Base-by-base conservation (phyloP, 1,284 basidiomycete genomes). In the Rhodotorula sp. region DNA sequence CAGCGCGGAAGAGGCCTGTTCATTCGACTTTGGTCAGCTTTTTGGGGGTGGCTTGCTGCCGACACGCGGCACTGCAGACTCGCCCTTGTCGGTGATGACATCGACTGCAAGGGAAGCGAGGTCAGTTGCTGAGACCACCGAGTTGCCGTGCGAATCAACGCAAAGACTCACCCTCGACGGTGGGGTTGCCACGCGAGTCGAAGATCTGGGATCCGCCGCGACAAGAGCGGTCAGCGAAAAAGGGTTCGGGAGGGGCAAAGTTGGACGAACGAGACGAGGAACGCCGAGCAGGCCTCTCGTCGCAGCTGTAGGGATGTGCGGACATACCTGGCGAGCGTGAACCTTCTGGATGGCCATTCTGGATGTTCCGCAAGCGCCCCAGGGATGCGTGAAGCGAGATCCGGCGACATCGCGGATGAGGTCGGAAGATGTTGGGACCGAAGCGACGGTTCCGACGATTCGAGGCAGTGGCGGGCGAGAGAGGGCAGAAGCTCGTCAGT, bases 1-100 rank as follows among this genome's bases (percentile, higher is more conserved):
- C 88, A 76, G 93, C 92, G 77, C 93, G 91, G 91, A 91, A 99
- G 79, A 89, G 90, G 77, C 96, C 95, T 96, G 76, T 61, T 16
- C 3, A 34, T 58, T 49, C 21, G 76, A 76, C 72, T 79, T 76
- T 54, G 74, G 68, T 64, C 77, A 78, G 57, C 51, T 74, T 70
- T 58, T 76, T 77, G 34, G 23, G 31, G 29, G 10, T 15, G 31
- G 46, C 54, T 48, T 14, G 20, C 47, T 61, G 31, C 29, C n/a
- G 80, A 83, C 91, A 85, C 93, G 93, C 59, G 81, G 62, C 48
- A 49, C 39, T n/a, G 59, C 20, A 3, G 47, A 39, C 68, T 58
- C 49, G 79, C 79, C 79, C 66, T 78, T 77, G 46, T 76, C 88
- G 76, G 94, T 97, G 86, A 86, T 83, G 80, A 97, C 85, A 83